Conservation (phyloP, 495 filamentous ascomycete species). For the Penicillium lagena region DNA sequence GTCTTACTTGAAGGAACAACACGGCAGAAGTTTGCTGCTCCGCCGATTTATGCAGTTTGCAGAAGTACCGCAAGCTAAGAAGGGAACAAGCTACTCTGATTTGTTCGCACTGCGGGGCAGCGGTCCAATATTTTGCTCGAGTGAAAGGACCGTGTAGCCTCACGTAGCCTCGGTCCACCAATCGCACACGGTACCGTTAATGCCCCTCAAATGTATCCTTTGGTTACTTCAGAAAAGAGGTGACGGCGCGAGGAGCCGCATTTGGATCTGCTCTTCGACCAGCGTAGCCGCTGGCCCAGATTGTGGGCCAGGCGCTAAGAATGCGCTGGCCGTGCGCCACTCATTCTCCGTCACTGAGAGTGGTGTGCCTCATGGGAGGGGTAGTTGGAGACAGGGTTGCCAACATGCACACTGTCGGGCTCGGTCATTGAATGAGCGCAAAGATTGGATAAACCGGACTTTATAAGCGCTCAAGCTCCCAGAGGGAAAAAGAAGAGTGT, state of each 20-base stretch:
- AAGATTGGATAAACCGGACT: neutral
- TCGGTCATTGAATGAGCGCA: neutral
- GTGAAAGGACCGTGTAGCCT: neutral
- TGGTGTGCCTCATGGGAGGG: neutral
- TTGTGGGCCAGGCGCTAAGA: neutral
- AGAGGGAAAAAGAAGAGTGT: neutral
- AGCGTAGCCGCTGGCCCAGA: neutral
- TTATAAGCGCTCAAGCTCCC: neutral
- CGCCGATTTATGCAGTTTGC: neutral
- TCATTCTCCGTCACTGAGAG: neutral
- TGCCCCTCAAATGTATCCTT: neutral
- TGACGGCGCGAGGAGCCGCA: neutral
- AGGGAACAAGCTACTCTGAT: neutral
- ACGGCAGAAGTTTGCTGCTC: neutral
- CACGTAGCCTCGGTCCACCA: neutral
- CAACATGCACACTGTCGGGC: neutral
- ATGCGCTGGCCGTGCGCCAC: neutral
- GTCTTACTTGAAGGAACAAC: neutral
- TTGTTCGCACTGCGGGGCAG: neutral
- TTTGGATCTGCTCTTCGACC: neutral
- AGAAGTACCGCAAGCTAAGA: neutral
- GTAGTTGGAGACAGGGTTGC: neutral
- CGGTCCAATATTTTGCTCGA: too few species aligned
- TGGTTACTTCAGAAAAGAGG: neutral
- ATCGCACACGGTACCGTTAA: neutral